A percentile compares a stretch with the other conserved stretches of the same genome.
phyloP scores from a whole-genome alignment of 345 rosid species.

The Eucalyptus cloeziana region DNA sequence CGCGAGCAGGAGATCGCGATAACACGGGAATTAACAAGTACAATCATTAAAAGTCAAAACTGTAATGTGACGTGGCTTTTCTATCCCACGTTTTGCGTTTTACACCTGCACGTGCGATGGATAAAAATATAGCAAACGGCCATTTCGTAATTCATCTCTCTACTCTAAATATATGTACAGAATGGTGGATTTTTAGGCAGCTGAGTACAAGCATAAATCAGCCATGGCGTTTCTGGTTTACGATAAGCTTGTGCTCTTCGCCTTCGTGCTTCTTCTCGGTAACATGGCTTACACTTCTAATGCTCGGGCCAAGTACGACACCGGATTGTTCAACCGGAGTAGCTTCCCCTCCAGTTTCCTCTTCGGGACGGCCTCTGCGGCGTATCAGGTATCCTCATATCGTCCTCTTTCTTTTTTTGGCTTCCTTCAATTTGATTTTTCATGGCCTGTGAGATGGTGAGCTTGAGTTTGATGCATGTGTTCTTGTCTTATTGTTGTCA shows the following conservation, averaged over 20 bases:
- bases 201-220: neutral
- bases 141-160: neutral
- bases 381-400: constrained; percentile 5
- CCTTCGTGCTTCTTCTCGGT: neutral
- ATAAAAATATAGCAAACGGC: neutral
- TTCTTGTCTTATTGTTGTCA: neutral
- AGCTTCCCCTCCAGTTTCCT: constrained; percentile 9
- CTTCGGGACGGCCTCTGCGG: constrained; percentile 8
- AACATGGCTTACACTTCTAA: neutral
- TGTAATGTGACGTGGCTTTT: neutral
- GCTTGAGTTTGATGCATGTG: neutral
- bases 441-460: neutral
- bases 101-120: neutral
- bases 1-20: too few species aligned
- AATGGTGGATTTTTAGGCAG: neutral
- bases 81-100: neutral
- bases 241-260: neutral
- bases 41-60: too few species aligned
- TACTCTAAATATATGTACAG: neutral
- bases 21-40: too few species aligned
- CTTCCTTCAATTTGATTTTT: neutral
- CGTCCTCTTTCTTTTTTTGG: too few species aligned
- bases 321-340: neutral
- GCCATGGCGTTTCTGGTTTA: neutral
- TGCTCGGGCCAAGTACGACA: neutral